phyloP scores from a whole-genome alignment of 805 yeast genomes.

The Nakazawaea ambrosiae region DNA sequence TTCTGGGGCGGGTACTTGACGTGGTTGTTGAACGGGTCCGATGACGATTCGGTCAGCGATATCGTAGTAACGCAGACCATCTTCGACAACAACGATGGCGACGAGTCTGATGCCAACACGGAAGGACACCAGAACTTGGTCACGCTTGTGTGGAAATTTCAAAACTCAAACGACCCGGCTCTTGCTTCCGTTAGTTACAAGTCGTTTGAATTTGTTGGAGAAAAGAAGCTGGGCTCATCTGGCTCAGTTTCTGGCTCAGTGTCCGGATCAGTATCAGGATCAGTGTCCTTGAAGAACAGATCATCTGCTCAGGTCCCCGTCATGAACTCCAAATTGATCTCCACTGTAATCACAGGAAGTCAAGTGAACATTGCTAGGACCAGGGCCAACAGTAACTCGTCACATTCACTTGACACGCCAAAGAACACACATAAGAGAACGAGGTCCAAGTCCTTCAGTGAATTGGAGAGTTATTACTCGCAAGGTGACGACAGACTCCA shows the following conservation, averaged over 20 bases:
- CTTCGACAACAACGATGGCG: neutral
- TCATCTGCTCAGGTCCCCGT: constrained; percentile 1
- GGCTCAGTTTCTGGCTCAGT: neutral
- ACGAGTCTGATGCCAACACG: neutral
- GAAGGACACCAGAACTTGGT: constrained; percentile 2
- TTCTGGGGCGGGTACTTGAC: constrained; percentile 12
- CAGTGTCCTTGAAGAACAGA: too few species aligned
- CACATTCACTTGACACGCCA: neutral
- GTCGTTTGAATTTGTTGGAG: neutral
- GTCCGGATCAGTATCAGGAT: too few species aligned
- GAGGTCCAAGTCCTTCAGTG: constrained; percentile 27
- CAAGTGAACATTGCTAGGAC: too few species aligned
- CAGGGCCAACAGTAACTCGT: neutral
- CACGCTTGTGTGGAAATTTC: constrained; percentile 6
- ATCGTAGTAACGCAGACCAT: constrained; percentile 6
- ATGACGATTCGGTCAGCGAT: constrained; percentile 9
- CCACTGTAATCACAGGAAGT: constrained; percentile 8
- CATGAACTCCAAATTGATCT: constrained; percentile 8
- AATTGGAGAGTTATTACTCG: constrained; percentile 14
- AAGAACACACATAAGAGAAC: constrained; percentile 22
- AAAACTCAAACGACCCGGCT: neutral
- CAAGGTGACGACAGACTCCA: neutral
- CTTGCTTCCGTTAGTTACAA: constrained; percentile 1
- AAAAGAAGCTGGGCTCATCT: neutral
- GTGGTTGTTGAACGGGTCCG: constrained; percentile 11